Conservation (phyloP, 805 yeast species). For the Saturnispora mendoncae region DNA sequence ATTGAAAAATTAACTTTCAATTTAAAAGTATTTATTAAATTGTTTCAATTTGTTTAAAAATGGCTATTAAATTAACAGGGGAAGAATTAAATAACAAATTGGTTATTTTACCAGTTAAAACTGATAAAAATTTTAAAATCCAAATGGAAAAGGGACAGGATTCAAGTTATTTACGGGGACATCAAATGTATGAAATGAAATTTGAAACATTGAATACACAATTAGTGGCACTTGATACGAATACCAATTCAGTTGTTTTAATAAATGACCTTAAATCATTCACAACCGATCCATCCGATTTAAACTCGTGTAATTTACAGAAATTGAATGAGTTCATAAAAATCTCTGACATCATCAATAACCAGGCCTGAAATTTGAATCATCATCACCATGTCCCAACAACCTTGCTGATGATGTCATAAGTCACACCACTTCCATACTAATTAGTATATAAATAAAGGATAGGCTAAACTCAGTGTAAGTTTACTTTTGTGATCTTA, state of each 20-base stretch:
- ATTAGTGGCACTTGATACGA: too few relatives aligned
- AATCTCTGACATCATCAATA: too few relatives aligned
- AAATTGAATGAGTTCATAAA: conserved; percentile 14
- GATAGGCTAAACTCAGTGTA: too few relatives aligned
- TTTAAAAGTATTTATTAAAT: too few relatives aligned
- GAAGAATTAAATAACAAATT: neutral
- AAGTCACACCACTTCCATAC: neutral
- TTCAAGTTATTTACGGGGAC: neutral
- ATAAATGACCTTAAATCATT: too few relatives aligned
- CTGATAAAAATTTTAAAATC: neutral
- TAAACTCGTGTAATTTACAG: neutral
- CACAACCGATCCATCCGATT: neutral
- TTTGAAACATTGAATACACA: too few relatives aligned
- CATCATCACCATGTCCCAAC: conserved; percentile 1
- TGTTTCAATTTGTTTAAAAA: too few relatives aligned
- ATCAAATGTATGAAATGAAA: neutral
- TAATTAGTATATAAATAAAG: neutral
- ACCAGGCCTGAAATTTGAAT: neutral
- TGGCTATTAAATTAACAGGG: too few relatives aligned
- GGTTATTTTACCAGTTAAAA: too few relatives aligned
- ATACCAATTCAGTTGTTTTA: too few relatives aligned
- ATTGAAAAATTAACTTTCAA: too few relatives aligned
- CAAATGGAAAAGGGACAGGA: neutral
- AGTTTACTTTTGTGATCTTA: too few relatives aligned
- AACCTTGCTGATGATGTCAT: neutral